phyloP scores from a whole-genome alignment of 2,329 filamentous ascomycete genomes.

The Neofusicoccum kwambonambiense region DNA sequence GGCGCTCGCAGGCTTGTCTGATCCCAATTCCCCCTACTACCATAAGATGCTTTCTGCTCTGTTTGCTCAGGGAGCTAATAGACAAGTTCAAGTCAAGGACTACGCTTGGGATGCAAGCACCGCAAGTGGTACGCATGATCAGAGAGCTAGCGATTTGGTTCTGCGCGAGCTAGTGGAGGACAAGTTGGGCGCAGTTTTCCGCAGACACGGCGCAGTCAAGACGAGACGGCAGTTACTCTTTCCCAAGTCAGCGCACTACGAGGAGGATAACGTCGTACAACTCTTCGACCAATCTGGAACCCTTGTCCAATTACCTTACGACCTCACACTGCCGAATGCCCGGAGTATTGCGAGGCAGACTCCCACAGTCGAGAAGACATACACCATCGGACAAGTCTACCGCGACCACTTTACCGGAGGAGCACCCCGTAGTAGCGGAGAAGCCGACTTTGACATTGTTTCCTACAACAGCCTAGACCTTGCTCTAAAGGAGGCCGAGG shows the following conservation, averaged over 20 bases:
- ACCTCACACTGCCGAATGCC: slow-evolving; percentile 86
- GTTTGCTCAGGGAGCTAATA: slow-evolving; percentile 69
- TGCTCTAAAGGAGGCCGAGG: slow-evolving; percentile 87
- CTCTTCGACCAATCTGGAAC: slow-evolving; percentile 80
- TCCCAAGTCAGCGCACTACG: slow-evolving; percentile 78
- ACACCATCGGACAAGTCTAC: slow-evolving; percentile 85
- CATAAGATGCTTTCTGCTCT: slow-evolving; percentile 84
- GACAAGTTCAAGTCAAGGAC: slow-evolving; percentile 77
- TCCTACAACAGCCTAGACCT: slow-evolving; percentile 77
- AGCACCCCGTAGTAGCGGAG: slow-evolving; percentile 77
- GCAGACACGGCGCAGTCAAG: slow-evolving; percentile 85
- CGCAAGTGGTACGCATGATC: slow-evolving; percentile 27
- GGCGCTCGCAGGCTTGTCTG: slow-evolving; percentile 75
- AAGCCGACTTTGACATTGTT: slow-evolving; percentile 97
- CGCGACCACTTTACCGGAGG: slow-evolving; percentile 75
- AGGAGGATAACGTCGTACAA: slow-evolving; percentile 66
- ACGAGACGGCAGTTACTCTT: slow-evolving; percentile 72
- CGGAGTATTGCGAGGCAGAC: slow-evolving; percentile 73
- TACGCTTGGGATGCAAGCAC: slow-evolving; percentile 49
- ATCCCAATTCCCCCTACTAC: slow-evolving; percentile 84
- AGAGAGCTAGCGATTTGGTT: slow-evolving; percentile 58
- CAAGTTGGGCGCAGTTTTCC: slow-evolving; percentile 74
- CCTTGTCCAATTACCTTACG: slow-evolving; percentile 90
- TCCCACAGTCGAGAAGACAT: slow-evolving; percentile 69
- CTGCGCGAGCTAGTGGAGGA: slow-evolving; percentile 73